Conservation (phyloP, 129 eudicot species). For the Mikania micrantha region DNA sequence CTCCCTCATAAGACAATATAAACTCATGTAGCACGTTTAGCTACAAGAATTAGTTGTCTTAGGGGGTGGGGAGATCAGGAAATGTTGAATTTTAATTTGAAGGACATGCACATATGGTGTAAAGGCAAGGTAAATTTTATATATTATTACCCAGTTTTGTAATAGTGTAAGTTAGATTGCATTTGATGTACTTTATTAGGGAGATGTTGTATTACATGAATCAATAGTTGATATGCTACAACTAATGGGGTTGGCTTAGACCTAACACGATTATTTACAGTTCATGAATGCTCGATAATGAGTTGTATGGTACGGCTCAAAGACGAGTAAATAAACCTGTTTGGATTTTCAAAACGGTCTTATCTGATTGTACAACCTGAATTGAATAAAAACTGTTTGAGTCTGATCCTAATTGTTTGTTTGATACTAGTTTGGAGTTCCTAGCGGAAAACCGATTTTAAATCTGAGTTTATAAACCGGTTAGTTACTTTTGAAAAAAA, state of each 20-base stretch:
- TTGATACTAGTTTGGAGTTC: too few relatives aligned
- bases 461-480: too few relatives aligned
- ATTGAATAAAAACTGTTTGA: too few relatives aligned
- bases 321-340: too few relatives aligned
- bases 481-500: too few relatives aligned
- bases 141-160: not conserved
- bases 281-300: too few relatives aligned
- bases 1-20: conserved; percentile 18
- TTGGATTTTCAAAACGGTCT: too few relatives aligned
- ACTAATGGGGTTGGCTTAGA: not conserved
- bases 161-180: not conserved
- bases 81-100: conserved; percentile 17
- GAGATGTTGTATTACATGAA: not conserved
- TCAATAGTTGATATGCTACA: not conserved
- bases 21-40: not conserved
- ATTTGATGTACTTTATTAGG: not conserved
- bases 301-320: too few relatives aligned
- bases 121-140: conserved; percentile 4
- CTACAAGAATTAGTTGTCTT: conserved; percentile 3
- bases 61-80: conserved; percentile 9
- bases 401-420: too few relatives aligned
- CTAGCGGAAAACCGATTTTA: too few relatives aligned
- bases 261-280: too few relatives aligned
- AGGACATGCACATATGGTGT: not conserved
- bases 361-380: too few relatives aligned